Percentiles rank a stretch among this genome's conserved stretches.
phyloP scores from a whole-genome alignment of 2,329 filamentous ascomycete species.

The Penicillium digitatum region DNA sequence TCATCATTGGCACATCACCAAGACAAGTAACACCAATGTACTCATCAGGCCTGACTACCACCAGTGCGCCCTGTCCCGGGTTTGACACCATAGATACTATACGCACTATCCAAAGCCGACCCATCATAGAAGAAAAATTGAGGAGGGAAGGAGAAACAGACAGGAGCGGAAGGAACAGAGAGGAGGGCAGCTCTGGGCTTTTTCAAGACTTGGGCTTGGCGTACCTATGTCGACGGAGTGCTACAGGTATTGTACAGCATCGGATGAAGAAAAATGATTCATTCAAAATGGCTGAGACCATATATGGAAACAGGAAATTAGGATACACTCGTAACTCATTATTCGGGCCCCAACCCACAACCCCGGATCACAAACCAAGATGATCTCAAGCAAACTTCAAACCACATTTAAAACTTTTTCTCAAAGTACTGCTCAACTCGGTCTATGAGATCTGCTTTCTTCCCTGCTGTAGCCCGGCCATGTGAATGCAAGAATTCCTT shows the following conservation, averaged over 20 bases:
- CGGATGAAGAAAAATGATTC: background rate
- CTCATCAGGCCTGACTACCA: slow-evolving; percentile 39
- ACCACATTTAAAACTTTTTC: slow-evolving; percentile 31
- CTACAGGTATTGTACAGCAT: background rate
- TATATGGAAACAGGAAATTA: background rate
- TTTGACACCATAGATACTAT: slow-evolving; percentile 36
- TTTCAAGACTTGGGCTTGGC: no score
- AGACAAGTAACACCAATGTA: slow-evolving; percentile 28
- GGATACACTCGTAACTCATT: slow-evolving; percentile 2
- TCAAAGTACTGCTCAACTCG: slow-evolving; percentile 49
- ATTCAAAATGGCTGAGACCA: background rate
- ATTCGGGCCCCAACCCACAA: background rate
- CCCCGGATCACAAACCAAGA: background rate
- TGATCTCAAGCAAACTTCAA: background rate
- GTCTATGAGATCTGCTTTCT: slow-evolving; percentile 52
- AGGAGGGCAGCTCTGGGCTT: no score
- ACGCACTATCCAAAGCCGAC: slow-evolving; percentile 31
- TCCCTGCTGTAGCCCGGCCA: slow-evolving; percentile 43
- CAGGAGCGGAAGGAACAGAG: no score
- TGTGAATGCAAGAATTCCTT: slow-evolving; percentile 47
- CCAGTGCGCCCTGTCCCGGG: slow-evolving; percentile 27
- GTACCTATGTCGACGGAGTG: background rate
- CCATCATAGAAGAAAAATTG: slow-evolving; percentile 34
- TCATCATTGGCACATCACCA: background rate
- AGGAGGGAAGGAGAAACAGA: no score